A percentile compares a stretch with the other conserved stretches of the same genome.
Evolutionary conservation across 495 filamentous ascomycete species (phyloP).

Genomic region (Schizothecium vesticola): DNA sequence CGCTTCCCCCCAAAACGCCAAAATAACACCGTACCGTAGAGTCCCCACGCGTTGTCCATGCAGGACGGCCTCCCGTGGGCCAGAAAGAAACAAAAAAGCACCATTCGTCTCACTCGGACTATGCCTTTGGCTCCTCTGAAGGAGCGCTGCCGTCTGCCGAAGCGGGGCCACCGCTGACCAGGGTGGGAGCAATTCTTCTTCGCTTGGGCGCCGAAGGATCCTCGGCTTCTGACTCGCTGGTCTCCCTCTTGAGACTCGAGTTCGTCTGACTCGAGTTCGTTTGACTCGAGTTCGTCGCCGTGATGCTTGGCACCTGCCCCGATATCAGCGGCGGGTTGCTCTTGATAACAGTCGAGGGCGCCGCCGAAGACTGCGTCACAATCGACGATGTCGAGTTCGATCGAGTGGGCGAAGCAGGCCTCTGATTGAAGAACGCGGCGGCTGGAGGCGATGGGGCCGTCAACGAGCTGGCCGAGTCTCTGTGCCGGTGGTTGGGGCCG

Average conservation of each 20-base stretch:
- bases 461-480: conserved; percentile 44
- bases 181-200: conserved; percentile 72
- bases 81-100: neutral
- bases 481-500: conserved; percentile 41
- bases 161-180: conserved; percentile 34
- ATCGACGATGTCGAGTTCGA: conserved; percentile 87
- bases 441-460: conserved; percentile 54
- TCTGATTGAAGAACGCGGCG: conserved; percentile 41
- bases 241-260: conserved; percentile 55
- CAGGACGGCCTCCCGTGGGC: no score
- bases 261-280: conserved; percentile 57
- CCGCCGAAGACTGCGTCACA: conserved; percentile 49
- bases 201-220: conserved; percentile 54
- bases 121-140: conserved; percentile 18
- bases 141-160: neutral
- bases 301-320: conserved; percentile 66
- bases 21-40: neutral
- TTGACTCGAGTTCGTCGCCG: conserved; percentile 61
- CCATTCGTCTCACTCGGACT: neutral
- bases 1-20: neutral
- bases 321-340: conserved; percentile 76
- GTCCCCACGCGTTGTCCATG: no score
- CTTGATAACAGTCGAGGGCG: conserved; percentile 36
- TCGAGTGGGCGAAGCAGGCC: conserved; percentile 69
- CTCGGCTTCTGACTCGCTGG: conserved; percentile 46